phyloP scores from a whole-genome alignment of 129 eudicot genomes.

The Smallanthus sonchifolius region DNA sequence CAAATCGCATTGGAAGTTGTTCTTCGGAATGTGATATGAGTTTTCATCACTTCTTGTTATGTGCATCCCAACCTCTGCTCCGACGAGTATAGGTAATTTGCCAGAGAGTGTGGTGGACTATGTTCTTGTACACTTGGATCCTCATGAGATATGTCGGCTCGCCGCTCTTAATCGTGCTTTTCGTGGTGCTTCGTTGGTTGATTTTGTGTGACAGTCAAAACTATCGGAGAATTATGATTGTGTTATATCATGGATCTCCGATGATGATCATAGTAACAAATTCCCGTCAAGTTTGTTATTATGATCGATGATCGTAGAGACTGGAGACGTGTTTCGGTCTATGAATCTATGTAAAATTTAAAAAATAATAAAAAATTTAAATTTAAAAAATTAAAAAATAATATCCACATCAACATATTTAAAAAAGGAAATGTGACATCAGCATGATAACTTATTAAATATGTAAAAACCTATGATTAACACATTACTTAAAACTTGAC shows the following conservation, averaged over 20 bases:
- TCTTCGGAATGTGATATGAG: constrained; percentile 47
- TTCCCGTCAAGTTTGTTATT: constrained; percentile 30
- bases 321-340: no score
- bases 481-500: no score
- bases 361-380: no score
- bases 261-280: not conserved
- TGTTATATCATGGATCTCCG: constrained; percentile 41
- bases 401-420: no score
- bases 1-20: constrained; percentile 11
- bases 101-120: constrained; percentile 84
- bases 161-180: constrained; percentile 65
- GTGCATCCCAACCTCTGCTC: constrained; percentile 7
- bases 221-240: constrained; percentile 58
- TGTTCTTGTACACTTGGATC: constrained; percentile 54
- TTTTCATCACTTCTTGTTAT: constrained; percentile 26
- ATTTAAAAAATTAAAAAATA: no score
- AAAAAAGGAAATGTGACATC: no score
- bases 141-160: constrained; percentile 63
- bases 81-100: constrained; percentile 66
- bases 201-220: constrained; percentile 83
- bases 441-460: no score
- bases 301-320: no score
- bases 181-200: constrained; percentile 81
- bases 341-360: no score
- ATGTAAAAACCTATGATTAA: no score